Evolutionary conservation across 306 rosid genomes (phyloP).

Genomic region (Medicago ruthenica): DNA sequence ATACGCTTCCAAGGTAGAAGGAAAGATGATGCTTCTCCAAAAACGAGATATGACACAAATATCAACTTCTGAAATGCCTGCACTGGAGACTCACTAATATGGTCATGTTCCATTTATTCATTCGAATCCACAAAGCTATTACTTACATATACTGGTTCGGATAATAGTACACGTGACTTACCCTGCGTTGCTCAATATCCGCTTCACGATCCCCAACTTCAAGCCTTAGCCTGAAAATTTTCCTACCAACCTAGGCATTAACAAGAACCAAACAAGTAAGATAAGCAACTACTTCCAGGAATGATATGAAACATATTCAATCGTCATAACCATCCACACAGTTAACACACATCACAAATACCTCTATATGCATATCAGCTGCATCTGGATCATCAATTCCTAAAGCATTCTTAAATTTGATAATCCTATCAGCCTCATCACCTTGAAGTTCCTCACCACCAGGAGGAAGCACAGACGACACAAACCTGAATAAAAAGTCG

Average conservation of each 20-base stretch:
- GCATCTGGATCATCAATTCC: constrained; percentile 98
- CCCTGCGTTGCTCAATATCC: constrained; percentile 89
- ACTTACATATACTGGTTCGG: neutral
- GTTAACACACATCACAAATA: constrained; percentile 36
- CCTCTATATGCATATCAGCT: constrained; percentile 98
- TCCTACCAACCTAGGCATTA: constrained; percentile 76
- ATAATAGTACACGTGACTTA: constrained; percentile 50
- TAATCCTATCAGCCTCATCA: constrained; percentile 77
- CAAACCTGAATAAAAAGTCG: constrained; percentile 57
- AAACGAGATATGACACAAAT: constrained; percentile 89
- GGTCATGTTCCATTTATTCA: constrained; percentile 72
- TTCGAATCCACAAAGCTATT: constrained; percentile 6
- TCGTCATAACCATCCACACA: constrained; percentile 8
- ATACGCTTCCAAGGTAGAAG: constrained; percentile 99
- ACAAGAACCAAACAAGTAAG: constrained; percentile 45
- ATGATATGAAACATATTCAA: constrained; percentile 28
- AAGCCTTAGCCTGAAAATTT: constrained; percentile 84
- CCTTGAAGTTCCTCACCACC: constrained; percentile 84
- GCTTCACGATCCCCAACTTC: constrained; percentile 94
- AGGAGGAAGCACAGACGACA: constrained; percentile 81
- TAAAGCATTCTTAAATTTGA: constrained; percentile 74
- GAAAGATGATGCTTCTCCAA: constrained; percentile 93
- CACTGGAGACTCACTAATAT: constrained; percentile 73
- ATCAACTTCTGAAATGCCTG: constrained; percentile 99
- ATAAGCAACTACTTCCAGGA: constrained; percentile 9